Percentiles rank a stretch among this genome's conserved stretches.
These are phyloP conservation scores for Rhodotorula paludigena DNA, from an alignment of 768 basidiomycete genomes.

Conservation along the genomic window DNA sequence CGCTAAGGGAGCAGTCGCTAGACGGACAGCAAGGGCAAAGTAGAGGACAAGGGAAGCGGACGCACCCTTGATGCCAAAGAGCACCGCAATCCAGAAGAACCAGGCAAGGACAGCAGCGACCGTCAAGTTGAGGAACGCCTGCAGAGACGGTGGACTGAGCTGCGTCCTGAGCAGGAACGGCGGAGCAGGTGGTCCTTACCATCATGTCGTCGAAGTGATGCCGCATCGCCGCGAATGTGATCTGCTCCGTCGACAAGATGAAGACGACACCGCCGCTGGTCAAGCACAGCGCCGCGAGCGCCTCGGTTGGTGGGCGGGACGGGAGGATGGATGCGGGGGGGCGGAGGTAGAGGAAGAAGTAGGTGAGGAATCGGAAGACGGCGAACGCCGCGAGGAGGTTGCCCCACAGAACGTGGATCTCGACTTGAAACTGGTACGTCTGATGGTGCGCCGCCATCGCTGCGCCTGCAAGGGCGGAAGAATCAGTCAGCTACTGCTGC, in stretches of 20 bases:
- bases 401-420: slow-evolving; percentile 89
- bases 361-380: slow-evolving; percentile 76
- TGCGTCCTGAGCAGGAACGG: neutral
- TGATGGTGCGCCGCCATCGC: slow-evolving; percentile 92
- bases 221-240: slow-evolving; percentile 84
- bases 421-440: slow-evolving; percentile 86
- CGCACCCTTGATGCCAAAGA: slow-evolving; percentile 71
- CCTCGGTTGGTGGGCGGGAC: slow-evolving; percentile 88
- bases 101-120: slow-evolving; percentile 80
- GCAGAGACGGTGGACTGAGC: neutral
- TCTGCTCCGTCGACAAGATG: slow-evolving; percentile 72
- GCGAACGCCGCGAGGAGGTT: slow-evolving; percentile 73
- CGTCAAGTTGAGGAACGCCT: slow-evolving; percentile 58
- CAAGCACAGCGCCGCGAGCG: slow-evolving; percentile 76
- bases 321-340: slow-evolving; percentile 50
- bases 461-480: slow-evolving; percentile 89
- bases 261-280: slow-evolving; percentile 77
- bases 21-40: neutral
- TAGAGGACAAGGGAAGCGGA: neutral
- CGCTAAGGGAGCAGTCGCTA: neutral
- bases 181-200: slow-evolving; percentile 45
- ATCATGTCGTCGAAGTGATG: slow-evolving; percentile 66
- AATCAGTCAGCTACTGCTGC: slow-evolving; percentile 59
- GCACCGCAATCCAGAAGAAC: slow-evolving; percentile 72
- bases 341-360: slow-evolving; percentile 88